Evolutionary conservation across 2,329 filamentous ascomycete species (phyloP), one percentile per base, ranked within the genome.

Genomic region (Stenocarpella maydis): DNA sequence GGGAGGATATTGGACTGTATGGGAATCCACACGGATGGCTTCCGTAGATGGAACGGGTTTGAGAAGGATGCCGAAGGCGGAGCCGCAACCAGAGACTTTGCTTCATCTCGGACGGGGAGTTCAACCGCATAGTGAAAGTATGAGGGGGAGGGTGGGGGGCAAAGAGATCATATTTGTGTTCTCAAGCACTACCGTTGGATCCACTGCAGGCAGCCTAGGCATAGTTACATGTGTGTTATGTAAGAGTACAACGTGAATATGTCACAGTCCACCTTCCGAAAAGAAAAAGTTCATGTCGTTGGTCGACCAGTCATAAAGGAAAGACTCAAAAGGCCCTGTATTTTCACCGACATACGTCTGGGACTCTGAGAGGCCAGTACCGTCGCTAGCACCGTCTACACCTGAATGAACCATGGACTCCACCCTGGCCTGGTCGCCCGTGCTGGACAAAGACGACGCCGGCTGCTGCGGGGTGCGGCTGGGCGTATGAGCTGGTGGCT

Each of bases 1-100:
- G 83, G 82, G 1, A 76, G 84, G 17, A 79, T 85, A 75, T 68
- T 86, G 41, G 83, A 85, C 72, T 64, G 81, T 21, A 81, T 85
- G 66, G 80, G 78, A n/a, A 69, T 85, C 19, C 78, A 84, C 52
- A 78, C 79, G 1, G 78, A 74, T 0, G 76, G 78, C 39, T 84
- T 84, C 69, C 74, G 80, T 69, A 72, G 80, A 41, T 81, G 80
- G 80, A 74, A 77, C 55, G 75, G 79, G 12, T 74, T 73, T 39
- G 68, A 71, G 55, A 74, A 52, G 55, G 26, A 17, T 17, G n/a
- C n/a, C n/a, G n/a, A n/a, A n/a, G n/a, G n/a, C n/a, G n/a, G n/a
- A n/a, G n/a, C n/a, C n/a, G n/a, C n/a, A n/a, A n/a, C n/a, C n/a
- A n/a, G n/a, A n/a, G n/a, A n/a, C n/a, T n/a, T n/a, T n/a, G n/a